These are phyloP conservation scores for Metschnikowia cerradonensis DNA, from an alignment of 805 yeast species.

Conservation along the genomic window DNA sequence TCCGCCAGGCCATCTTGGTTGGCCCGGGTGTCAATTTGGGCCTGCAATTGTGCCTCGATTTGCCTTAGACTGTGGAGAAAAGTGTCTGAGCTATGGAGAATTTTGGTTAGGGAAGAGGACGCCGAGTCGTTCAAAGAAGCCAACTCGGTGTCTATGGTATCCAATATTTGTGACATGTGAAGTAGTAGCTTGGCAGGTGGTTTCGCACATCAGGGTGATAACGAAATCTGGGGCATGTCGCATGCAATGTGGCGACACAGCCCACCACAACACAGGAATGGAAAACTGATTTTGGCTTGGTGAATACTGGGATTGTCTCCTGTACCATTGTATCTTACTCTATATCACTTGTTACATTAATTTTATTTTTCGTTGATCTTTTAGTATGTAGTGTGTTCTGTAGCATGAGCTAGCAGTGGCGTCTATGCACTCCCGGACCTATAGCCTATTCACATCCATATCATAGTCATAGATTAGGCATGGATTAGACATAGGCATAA, in stretches of 20 bases:
- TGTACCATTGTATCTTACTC: background rate
- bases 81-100: slow-evolving; percentile 21
- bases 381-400: background rate
- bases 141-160: slow-evolving; percentile 26
- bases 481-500: too few species aligned
- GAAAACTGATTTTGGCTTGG: too few species aligned
- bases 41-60: slow-evolving; percentile 22
- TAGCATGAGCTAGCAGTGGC: background rate
- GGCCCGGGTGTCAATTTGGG: slow-evolving; percentile 8
- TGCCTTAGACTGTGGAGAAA: slow-evolving; percentile 23
- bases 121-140: slow-evolving; percentile 23
- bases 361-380: background rate
- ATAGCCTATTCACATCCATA: background rate
- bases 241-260: slow-evolving; percentile 1
- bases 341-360: too few species aligned
- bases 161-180: slow-evolving; percentile 22
- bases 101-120: slow-evolving; percentile 14
- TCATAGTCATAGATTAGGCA: too few species aligned
- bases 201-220: slow-evolving; percentile 1
- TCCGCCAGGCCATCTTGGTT: background rate
- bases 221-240: slow-evolving; percentile 9
- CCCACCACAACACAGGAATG: too few species aligned
- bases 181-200: background rate
- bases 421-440: background rate
- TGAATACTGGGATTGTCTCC: background rate